Evolutionary conservation across 225 moss, liverwort and hornwort species (phyloP), one percentile per base, ranked within the genome.

Genomic region (Ulota crispa): DNA sequence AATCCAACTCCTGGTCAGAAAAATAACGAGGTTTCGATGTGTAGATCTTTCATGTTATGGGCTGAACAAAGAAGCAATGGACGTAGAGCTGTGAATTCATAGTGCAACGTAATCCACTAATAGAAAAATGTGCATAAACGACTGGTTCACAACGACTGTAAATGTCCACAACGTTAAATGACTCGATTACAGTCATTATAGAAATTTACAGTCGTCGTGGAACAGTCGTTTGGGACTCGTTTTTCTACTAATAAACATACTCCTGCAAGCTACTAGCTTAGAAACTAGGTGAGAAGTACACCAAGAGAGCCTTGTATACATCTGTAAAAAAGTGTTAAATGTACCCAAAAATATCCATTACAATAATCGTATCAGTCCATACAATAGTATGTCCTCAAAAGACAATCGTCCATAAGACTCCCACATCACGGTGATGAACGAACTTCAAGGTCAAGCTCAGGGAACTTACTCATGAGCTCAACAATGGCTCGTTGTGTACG

Each of bases 401-500:
- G 26, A 42, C 60, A 27, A 26, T 8, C 64, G 59, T 42, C 24
- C 32, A 42, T 5, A 77, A 7, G 39, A 68, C 60, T 80, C 67
- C 56, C 19, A 64, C 14, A 34, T 62, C 76, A 84, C 37, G 32
- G 55, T 45, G 18, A 27, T 28, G 65, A 37, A 68, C 24, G 55
- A 15, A 50, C 45, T 32, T 81, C 80, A 31, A 75, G 75, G 34
- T 67, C 73, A 77, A 75, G 16, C 26, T 78, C 47, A 41, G 27
- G 31, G 42, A 75, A 86, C 94, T 86, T 91, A 94, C 94, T 91
- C 96, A 99, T 96, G 20, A 99, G 91, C 80, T 96, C 93, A 68
- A 99, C 91, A 74, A 99, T 92, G 21, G 96, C 94, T 81, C 93
- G 89, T 74, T 94, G 96, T 9, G 99, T 99, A 68, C 99, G 99